phyloP scores from a whole-genome alignment of 139 green algal species.

The Tetradesmus obliquus region DNA sequence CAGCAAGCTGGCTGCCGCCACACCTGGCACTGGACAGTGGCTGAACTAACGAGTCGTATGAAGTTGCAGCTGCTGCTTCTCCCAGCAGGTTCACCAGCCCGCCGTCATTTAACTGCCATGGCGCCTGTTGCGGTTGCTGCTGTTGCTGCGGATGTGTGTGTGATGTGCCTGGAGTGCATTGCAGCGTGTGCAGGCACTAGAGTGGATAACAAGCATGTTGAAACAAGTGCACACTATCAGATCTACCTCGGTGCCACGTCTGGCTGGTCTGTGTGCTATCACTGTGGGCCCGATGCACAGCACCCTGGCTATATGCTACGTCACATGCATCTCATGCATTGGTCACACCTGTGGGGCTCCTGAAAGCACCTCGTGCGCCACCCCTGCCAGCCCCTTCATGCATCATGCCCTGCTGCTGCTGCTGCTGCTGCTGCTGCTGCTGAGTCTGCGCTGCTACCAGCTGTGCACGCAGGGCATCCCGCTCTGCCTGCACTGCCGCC shows the following conservation, averaged over 20 bases:
- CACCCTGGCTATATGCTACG: no score
- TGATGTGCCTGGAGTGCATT: not conserved
- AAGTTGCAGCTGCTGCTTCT: not conserved
- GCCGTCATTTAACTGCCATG: not conserved
- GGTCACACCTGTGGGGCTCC: not conserved
- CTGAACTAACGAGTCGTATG: not conserved
- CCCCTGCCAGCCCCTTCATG: not conserved
- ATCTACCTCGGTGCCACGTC: no score
- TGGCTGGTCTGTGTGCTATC: no score
- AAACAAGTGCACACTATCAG: not conserved
- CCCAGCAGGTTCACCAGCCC: not conserved
- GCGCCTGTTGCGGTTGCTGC: not conserved
- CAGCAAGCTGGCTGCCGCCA: not conserved
- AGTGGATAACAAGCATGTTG: not conserved
- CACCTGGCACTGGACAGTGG: not conserved
- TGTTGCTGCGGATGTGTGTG: not conserved
- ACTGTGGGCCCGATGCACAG: not conserved
- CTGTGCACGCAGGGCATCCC: not conserved
- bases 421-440: not conserved
- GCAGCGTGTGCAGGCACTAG: not conserved
- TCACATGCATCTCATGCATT: no score
- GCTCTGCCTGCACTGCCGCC: not conserved
- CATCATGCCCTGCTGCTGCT: not conserved
- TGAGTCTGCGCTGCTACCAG: not conserved
- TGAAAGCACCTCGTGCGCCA: not conserved